These are phyloP conservation scores for Xylaria sp. DNA, from an alignment of 2,329 filamentous ascomycete genomes.

Conservation along the genomic window DNA sequence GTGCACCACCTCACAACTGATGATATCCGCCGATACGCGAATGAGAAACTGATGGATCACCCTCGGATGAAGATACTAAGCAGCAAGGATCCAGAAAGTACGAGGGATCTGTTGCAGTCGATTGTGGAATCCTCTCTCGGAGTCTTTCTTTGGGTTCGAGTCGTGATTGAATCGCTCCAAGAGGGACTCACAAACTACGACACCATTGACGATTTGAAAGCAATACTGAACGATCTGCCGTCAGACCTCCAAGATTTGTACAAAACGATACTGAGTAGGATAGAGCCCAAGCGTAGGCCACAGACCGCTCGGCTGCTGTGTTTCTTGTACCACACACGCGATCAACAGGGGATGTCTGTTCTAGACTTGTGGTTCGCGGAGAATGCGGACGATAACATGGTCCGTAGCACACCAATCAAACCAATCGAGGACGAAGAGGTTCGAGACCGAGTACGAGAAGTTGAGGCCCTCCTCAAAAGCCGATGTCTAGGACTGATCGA, in stretches of 20 bases:
- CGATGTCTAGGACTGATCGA: constrained; percentile 31
- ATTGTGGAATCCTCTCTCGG: constrained; percentile 26
- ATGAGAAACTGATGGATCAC: constrained; percentile 22
- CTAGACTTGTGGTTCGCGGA: constrained; percentile 32
- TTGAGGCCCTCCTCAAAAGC: constrained; percentile 27
- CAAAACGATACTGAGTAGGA: constrained; percentile 20
- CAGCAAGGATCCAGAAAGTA: constrained; percentile 1
- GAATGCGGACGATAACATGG: constrained; percentile 16
- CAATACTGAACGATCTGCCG: constrained; percentile 26
- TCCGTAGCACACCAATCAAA: constrained; percentile 1
- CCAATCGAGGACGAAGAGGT: constrained; percentile 22
- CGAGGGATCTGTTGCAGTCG: constrained; percentile 11
- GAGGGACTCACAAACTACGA: constrained; percentile 30
- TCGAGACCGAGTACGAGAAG: constrained; percentile 17
- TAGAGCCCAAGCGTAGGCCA: constrained; percentile 15
- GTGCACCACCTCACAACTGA: constrained; percentile 30
- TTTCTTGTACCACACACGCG: constrained; percentile 5
- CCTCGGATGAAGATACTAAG: constrained; percentile 22
- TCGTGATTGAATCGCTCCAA: constrained; percentile 30
- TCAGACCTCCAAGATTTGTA: constrained; percentile 31
- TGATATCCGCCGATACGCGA: constrained; percentile 29
- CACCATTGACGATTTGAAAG: constrained; percentile 26
- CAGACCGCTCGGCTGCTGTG: constrained; percentile 24
- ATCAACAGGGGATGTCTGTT: neutral
- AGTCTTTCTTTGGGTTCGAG: constrained; percentile 33